Conservation (phyloP, 2,329 filamentous ascomycete species). For the Hypoxylon sp. region DNA sequence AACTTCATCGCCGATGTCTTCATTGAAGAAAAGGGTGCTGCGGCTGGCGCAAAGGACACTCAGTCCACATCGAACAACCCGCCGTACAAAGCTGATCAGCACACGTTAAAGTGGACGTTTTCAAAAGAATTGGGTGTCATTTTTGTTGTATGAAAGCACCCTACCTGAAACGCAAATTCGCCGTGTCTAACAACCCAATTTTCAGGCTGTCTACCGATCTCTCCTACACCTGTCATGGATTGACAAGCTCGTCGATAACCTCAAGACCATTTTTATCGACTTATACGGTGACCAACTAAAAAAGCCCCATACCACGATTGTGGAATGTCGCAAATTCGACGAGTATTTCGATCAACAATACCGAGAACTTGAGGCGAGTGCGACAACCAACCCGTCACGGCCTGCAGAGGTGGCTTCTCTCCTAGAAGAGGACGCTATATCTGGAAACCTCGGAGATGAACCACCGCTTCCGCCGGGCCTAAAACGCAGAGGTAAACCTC, state of each 20-base stretch:
- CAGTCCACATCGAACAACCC: constrained; percentile 75
- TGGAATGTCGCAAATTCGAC: constrained; percentile 86
- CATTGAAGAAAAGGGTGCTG: constrained; percentile 89
- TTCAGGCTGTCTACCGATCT: constrained; percentile 94
- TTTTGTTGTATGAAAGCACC: constrained; percentile 79
- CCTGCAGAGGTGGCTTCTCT: constrained; percentile 51
- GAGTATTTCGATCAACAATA: constrained; percentile 96
- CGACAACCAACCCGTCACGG: constrained; percentile 51
- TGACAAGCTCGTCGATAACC: constrained; percentile 95
- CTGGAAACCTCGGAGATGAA: constrained; percentile 58
- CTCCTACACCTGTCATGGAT: constrained; percentile 97
- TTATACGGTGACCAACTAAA: constrained; percentile 91
- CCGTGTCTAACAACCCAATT: constrained; percentile 38
- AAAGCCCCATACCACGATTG: constrained; percentile 81
- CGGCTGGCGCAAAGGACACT: constrained; percentile 71
- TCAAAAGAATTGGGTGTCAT: constrained; percentile 94
- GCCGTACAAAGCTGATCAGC: constrained; percentile 90
- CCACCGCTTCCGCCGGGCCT: constrained; percentile 60
- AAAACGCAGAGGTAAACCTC: constrained; percentile 58
- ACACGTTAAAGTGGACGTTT: constrained; percentile 93
- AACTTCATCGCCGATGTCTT: constrained; percentile 96
- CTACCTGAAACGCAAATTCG: constrained; percentile 20
- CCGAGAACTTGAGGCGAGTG: constrained; percentile 78
- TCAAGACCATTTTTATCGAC: constrained; percentile 90
- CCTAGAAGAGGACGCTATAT: constrained; percentile 55